Base-by-base conservation (phyloP, 2,329 filamentous ascomycete genomes). In the Paecilomyces dactylethromorphus region DNA sequence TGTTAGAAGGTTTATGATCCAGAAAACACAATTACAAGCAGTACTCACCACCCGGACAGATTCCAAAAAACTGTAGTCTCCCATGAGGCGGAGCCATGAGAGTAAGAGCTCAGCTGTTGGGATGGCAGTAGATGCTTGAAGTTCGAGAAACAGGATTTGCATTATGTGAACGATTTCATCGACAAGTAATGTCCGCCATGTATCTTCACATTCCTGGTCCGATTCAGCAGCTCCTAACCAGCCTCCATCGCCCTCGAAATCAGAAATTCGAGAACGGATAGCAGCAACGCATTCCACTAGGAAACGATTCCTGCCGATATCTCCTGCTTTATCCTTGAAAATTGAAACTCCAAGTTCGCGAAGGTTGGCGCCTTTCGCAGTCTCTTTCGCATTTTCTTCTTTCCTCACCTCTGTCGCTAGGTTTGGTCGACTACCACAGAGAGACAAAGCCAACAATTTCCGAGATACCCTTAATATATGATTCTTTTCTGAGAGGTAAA, bases 11-110 rank as follows among this genome's bases (percentile, higher is more conserved):
- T 54, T 55, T 54, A 49, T 32, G 39, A 1, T 33, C 13, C 31
- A 29, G 13, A 29, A 53, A 24, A 54, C 65, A 56, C 39, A 35
- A 58, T 29, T 18, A 26, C 56, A 50, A 53, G 59, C 58, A 65
- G 55, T 31, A 77, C 82, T 75, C 75, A 87, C 83, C 56, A 79
- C 76, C 60, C 80, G 75, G 54, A 92, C 79, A 10, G 80, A 78
- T 59, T 88, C 84, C 63, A 97, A 82, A 68, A 95, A 96, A 55
- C 76, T 78, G 67, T 84, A 87, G 13, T 84, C 79, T 50, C 82
- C 79, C 80, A 92, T 87, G 55, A 92, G 76, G n/a, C 81, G 77
- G 66, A 92, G 91, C 91, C 91, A 96, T 63, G 84, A 80, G 45
- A 84, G 77, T 18, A 92, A 79, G 6, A 86, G 73, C 13, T 81